Conservation (phyloP, 2,329 filamentous ascomycete genomes). For the Colletotrichum sp. region DNA sequence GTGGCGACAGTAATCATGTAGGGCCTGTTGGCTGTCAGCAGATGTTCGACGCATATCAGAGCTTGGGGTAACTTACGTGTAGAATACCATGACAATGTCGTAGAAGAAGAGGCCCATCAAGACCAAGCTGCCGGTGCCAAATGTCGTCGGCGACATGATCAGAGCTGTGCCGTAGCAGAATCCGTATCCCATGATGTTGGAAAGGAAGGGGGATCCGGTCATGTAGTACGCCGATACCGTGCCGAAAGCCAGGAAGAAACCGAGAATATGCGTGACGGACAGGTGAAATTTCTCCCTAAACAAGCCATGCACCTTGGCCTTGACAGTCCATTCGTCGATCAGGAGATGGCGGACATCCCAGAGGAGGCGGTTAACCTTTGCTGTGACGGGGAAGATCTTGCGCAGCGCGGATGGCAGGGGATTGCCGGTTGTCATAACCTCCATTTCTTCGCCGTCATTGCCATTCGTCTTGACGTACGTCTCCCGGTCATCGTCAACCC, state of each 20-base stretch:
- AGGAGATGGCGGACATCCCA: slow-evolving; percentile 60
- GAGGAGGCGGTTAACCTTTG: slow-evolving; percentile 27
- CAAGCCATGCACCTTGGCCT: slow-evolving; percentile 56
- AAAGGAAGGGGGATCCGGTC: slow-evolving; percentile 63
- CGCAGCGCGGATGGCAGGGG: slow-evolving; percentile 35
- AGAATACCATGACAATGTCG: slow-evolving; percentile 93
- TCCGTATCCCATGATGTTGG: slow-evolving; percentile 85
- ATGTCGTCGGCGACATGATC: slow-evolving; percentile 87
- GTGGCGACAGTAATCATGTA: slow-evolving; percentile 90
- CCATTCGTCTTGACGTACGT: slow-evolving; percentile 33
- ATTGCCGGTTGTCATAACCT: slow-evolving; percentile 22
- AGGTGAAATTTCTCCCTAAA: slow-evolving; percentile 53
- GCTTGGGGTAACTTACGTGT: slow-evolving; percentile 61
- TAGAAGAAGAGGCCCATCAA: slow-evolving; percentile 87
- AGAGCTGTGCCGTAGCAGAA: slow-evolving; percentile 86
- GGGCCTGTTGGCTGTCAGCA: slow-evolving; percentile 53
- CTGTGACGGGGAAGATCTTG: neutral
- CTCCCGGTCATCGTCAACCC: slow-evolving; percentile 45
- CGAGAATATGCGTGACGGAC: slow-evolving; percentile 62
- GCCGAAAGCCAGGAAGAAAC: slow-evolving; percentile 57
- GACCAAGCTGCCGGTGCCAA: slow-evolving; percentile 80
- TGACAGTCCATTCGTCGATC: slow-evolving; percentile 56
- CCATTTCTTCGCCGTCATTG: neutral
- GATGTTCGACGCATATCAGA: neutral
- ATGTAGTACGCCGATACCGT: slow-evolving; percentile 71